Percentiles rank a stretch among this genome's conserved stretches.
Conservation (phyloP, 768 basidiomycete species). For the Hemileccinum rubropunctum region DNA sequence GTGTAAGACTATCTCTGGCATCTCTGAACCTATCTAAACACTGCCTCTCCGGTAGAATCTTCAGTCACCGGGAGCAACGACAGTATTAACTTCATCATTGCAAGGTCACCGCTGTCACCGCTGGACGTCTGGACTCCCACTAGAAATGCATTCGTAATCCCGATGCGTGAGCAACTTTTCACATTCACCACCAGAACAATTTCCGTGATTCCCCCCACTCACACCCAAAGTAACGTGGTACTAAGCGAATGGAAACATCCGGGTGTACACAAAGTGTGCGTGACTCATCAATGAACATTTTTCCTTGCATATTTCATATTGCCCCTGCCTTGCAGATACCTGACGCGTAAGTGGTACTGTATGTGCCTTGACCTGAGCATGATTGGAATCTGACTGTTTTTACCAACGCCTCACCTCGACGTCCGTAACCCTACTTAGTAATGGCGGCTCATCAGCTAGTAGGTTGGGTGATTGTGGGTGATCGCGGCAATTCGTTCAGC, state of each 20-base stretch:
- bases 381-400: too few species aligned
- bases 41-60: slow-evolving; percentile 2
- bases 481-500: not conserved
- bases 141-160: not conserved
- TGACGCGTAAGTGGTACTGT: not conserved
- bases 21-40: not conserved
- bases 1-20: not conserved
- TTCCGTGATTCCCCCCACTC: too few species aligned
- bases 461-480: not conserved
- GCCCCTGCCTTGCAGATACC: not conserved
- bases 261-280: not conserved
- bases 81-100: not conserved
- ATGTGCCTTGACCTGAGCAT: not conserved
- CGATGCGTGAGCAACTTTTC: slow-evolving; percentile 1
- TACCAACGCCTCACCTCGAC: too few species aligned
- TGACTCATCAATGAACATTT: not conserved
- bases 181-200: not conserved
- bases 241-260: too few species aligned
- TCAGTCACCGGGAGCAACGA: slow-evolving; percentile 11
- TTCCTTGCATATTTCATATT: not conserved
- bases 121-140: not conserved
- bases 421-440: too few species aligned
- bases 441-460: not conserved
- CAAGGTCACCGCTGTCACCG: not conserved
- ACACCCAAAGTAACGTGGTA: too few species aligned